Percentiles rank a stretch among this genome's conserved stretches.
phyloP scores from a whole-genome alignment of 129 eudicot species.

The Apium graveolens region DNA sequence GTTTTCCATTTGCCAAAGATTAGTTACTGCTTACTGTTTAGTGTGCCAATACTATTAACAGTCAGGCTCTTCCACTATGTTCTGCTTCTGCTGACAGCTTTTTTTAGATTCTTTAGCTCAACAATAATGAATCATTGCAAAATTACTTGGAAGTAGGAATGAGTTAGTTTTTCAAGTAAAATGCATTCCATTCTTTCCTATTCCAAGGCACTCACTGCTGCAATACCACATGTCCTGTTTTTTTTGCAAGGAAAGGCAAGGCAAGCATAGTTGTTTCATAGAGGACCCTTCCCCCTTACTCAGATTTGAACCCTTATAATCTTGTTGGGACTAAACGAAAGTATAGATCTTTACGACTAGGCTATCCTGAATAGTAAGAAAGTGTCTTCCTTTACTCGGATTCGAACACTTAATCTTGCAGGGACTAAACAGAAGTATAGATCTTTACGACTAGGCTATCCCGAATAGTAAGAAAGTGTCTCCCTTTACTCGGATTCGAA shows the following conservation, averaged over 20 bases:
- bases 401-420: too few species aligned
- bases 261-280: too few species aligned
- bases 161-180: neutral
- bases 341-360: neutral
- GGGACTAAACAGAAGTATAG: too few species aligned
- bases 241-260: too few species aligned
- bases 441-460: too few species aligned
- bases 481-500: too few species aligned
- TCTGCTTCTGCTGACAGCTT: neutral
- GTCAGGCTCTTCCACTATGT: slow-evolving; percentile 4
- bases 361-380: neutral
- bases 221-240: neutral
- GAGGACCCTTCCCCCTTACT: too few species aligned
- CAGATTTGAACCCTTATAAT: neutral
- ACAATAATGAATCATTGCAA: neutral
- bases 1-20: neutral
- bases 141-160: neutral
- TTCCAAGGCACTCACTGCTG: neutral
- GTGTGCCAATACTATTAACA: neutral
- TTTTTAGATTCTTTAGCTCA: slow-evolving; percentile 1
- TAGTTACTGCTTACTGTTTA: neutral
- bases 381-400: too few species aligned
- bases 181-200: neutral
- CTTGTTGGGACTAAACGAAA: neutral
- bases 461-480: too few species aligned